These are phyloP conservation scores for Fusarium staphyleae DNA, from an alignment of 2,329 filamentous ascomycete species.

Conservation along the genomic window DNA sequence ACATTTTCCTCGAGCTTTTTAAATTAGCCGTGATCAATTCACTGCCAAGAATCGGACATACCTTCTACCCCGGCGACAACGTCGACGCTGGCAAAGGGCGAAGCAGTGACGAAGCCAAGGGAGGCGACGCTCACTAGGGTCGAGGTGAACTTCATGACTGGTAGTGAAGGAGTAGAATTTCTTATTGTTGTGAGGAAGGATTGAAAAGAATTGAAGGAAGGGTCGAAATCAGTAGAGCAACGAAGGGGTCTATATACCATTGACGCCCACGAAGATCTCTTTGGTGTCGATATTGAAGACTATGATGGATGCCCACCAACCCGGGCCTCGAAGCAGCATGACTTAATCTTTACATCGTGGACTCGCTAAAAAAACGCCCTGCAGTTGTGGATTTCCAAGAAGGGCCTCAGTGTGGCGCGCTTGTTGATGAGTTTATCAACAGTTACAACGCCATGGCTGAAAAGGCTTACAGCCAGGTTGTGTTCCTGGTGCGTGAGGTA, in stretches of 20 bases:
- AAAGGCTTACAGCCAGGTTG: not conserved
- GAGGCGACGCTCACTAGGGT: slow-evolving; percentile 5
- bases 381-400: not conserved
- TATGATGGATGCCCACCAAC: not conserved
- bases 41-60: not conserved
- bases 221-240: not conserved
- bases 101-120: slow-evolving; percentile 16
- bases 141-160: slow-evolving; percentile 21
- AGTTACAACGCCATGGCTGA: not conserved
- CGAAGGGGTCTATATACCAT: not conserved
- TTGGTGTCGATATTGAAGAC: not conserved
- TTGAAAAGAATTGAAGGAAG: no score
- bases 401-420: not conserved
- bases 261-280: not conserved
- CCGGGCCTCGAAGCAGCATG: not conserved
- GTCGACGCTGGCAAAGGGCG: slow-evolving; percentile 19
- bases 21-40: not conserved
- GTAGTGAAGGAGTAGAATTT: not conserved
- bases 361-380: not conserved
- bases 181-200: no score
- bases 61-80: slow-evolving; percentile 4
- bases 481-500: no score
- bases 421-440: not conserved
- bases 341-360: not conserved
- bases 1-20: slow-evolving; percentile 15